phyloP scores from a whole-genome alignment of 768 basidiomycete species.

The Trametes cingulata region DNA sequence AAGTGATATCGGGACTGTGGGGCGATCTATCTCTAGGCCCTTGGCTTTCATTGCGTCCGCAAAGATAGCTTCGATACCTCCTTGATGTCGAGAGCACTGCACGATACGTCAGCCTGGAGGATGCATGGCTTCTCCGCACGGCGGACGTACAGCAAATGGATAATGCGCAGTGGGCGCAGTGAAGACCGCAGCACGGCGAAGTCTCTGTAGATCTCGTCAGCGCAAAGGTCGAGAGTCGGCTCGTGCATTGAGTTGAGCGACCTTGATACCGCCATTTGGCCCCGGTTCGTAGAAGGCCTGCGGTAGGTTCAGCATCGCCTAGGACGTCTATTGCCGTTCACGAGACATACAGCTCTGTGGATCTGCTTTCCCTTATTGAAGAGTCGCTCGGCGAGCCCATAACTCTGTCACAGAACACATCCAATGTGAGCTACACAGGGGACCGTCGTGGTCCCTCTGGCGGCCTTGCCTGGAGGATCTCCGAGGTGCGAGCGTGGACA shows the following conservation, averaged over 20 bases:
- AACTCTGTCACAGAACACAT: no score
- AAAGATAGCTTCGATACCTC: constrained; percentile 61
- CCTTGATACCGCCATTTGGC: constrained; percentile 61
- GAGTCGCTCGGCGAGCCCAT: constrained; percentile 69
- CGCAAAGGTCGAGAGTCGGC: no score
- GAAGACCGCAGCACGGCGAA: constrained; percentile 62
- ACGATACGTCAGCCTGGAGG: background rate
- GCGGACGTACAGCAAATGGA: constrained; percentile 60
- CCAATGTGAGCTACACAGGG: no score
- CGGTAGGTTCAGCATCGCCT: background rate
- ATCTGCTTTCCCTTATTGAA: constrained; percentile 66
- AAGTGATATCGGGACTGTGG: constrained; percentile 45
- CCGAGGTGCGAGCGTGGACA: constrained; percentile 55
- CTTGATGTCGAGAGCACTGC: constrained; percentile 63
- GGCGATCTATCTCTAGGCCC: constrained; percentile 52
- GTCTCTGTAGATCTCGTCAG: constrained; percentile 49
- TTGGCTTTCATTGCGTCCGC: constrained; percentile 51
- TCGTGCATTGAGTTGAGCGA: constrained; percentile 23
- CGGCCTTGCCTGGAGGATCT: constrained; percentile 47
- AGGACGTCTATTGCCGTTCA: background rate
- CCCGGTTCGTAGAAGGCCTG: constrained; percentile 79
- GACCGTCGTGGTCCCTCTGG: no score
- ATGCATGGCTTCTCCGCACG: background rate
- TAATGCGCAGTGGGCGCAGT: constrained; percentile 63
- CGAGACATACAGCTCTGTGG: constrained; percentile 58